Evolutionary conservation across 331 rosid genomes (phyloP).

Genomic region (Quercus lobata): DNA sequence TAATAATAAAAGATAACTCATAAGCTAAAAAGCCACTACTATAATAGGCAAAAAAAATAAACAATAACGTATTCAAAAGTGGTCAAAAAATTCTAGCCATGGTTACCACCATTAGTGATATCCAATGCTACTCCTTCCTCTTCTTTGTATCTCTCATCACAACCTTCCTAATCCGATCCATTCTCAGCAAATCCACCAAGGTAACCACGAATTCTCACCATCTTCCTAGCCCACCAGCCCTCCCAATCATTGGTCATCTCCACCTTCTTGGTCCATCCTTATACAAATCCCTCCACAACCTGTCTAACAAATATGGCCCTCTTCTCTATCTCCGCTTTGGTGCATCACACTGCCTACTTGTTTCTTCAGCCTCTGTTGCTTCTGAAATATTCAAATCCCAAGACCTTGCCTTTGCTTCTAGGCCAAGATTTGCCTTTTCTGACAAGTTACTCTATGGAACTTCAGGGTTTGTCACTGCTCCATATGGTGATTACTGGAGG

Average conservation of each 20-base stretch:
- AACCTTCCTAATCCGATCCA: slow-evolving; percentile 19
- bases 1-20: too few relatives aligned
- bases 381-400: slow-evolving; percentile 40
- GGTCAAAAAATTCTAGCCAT: not conserved
- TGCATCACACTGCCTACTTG: slow-evolving; percentile 22
- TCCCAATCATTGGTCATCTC: slow-evolving; percentile 42
- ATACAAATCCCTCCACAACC: slow-evolving; percentile 22
- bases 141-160: slow-evolving; percentile 13
- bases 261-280: slow-evolving; percentile 30
- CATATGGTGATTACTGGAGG: slow-evolving; percentile 49
- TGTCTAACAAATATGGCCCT: slow-evolving; percentile 33
- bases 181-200: not conserved
- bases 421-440: slow-evolving; percentile 43
- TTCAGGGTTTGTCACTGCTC: slow-evolving; percentile 41
- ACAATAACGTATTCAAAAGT: too few relatives aligned
- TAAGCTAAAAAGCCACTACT: too few relatives aligned
- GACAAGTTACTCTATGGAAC: slow-evolving; percentile 37
- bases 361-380: slow-evolving; percentile 33
- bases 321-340: slow-evolving; percentile 42
- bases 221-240: slow-evolving; percentile 32
- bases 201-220: not conserved
- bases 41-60: too few relatives aligned
- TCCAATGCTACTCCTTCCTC: slow-evolving; percentile 10
- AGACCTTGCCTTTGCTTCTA: slow-evolving; percentile 37
- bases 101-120: not conserved